A percentile compares a stretch with the other conserved stretches of the same genome.
phyloP scores from a whole-genome alignment of 2,329 filamentous ascomycete genomes.

The Canariomyces notabilis region DNA sequence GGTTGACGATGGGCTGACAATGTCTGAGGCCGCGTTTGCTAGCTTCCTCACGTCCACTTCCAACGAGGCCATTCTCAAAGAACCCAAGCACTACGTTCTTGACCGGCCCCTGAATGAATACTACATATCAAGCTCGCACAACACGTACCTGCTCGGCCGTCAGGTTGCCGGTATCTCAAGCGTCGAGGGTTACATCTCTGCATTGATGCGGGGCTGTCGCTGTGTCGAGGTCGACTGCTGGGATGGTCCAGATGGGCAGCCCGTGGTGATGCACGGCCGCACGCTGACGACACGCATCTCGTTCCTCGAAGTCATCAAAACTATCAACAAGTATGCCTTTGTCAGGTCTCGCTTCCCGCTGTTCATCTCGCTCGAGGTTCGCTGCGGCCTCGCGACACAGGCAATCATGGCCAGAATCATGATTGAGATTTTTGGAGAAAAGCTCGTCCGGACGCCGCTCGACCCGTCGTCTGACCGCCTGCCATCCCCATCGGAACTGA shows the following conservation, averaged over 20 bases:
- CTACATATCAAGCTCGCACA: slow-evolving; percentile 97
- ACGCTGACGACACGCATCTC: slow-evolving; percentile 84
- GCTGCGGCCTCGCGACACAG: slow-evolving; percentile 82
- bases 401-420: slow-evolving; percentile 85
- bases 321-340: slow-evolving; percentile 94
- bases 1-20: slow-evolving; percentile 46
- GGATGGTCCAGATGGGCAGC: slow-evolving; percentile 84
- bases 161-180: slow-evolving; percentile 88
- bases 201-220: slow-evolving; percentile 81
- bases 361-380: slow-evolving; percentile 92
- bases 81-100: slow-evolving; percentile 58
- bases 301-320: slow-evolving; percentile 86
- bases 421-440: slow-evolving; percentile 74
- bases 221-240: slow-evolving; percentile 98
- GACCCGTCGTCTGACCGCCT: slow-evolving; percentile 63
- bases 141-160: slow-evolving; percentile 89
- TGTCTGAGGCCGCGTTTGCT: slow-evolving; percentile 75
- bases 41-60: slow-evolving; percentile 69
- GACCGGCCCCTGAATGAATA: slow-evolving; percentile 92
- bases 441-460: slow-evolving; percentile 71
- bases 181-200: slow-evolving; percentile 89
- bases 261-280: slow-evolving; percentile 84
- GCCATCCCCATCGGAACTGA: slow-evolving; percentile 81
- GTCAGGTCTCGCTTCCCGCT: slow-evolving; percentile 80
- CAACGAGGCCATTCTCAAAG: slow-evolving; percentile 62